Evolutionary conservation across 148 eudicot species (phyloP), one percentile per base, ranked within the genome.

Genomic region (Persicaria maculosa): DNA sequence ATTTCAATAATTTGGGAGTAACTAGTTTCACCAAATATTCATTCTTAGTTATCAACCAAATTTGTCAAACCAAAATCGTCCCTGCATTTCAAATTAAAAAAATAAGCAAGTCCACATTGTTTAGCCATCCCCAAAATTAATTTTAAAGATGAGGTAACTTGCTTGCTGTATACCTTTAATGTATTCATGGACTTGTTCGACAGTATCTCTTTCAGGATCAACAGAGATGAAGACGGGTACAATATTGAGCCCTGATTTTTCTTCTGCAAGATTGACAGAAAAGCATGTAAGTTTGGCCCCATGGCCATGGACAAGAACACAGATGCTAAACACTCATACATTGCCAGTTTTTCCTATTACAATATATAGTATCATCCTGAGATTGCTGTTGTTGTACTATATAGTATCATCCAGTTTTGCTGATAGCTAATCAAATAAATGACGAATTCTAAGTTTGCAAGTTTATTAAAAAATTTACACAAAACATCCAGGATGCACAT

Each of bases 181-280:
- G 75, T 94, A 94, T 75, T 91, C 97, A 47, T 80, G 79, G 73
- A 94, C 98, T 88, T 94, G 98, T 85, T 94, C 97, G 78, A 94
- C 96, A 22, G 85, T 91, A 79, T 94, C 98, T 81, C 98, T 88
- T 81, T 94, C 98, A 43, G 98, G 98, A 85, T 94, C 98, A 80
- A 94, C 98, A 57, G 98, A 91, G 76, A 94, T 85, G 77, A 94
- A 94, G 62, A 94, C 85, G 6, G 98, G 97, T 73, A 90, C 85
- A 7, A 94, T 87, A 74, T 94, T 90, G 50, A 91, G 74, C 20
- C 93, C 87, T 53, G 96, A 79, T 47, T 87, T 88, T 46, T 81
- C 78, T 81, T 90, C 98, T 94, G 96, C 87, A 80, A 31, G 58
- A 74, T 76, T 69, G 40, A 72, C 5, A 68, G 17, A 48, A 14